phyloP scores from a whole-genome alignment of 495 filamentous ascomycete genomes.

The Penicillium lividum region DNA sequence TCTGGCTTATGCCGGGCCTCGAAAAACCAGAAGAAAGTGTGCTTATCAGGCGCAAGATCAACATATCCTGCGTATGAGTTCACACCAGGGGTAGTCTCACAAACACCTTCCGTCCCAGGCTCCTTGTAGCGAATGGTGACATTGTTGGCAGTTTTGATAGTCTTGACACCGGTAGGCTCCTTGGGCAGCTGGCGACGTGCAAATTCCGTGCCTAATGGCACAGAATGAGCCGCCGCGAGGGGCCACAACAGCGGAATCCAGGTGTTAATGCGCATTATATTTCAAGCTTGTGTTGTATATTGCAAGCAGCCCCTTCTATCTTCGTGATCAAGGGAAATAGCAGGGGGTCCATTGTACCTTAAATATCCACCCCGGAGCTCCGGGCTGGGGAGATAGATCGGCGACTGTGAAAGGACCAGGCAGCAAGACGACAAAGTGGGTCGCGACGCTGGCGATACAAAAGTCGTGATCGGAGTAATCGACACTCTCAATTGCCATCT shows the following conservation, averaged over 20 bases:
- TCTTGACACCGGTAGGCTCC: conserved; percentile 55
- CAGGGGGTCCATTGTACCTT: not conserved
- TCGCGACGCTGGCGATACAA: not conserved
- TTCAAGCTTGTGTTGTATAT: not conserved
- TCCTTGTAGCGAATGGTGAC: conserved; percentile 48
- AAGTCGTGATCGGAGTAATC: not conserved
- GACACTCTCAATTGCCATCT: conserved; percentile 7
- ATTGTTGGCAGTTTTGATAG: conserved; percentile 59
- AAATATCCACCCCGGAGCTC: not conserved
- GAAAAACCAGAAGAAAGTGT: conserved; percentile 53
- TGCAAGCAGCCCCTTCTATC: not conserved
- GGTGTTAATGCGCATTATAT: conserved; percentile 30
- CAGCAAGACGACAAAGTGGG: not conserved
- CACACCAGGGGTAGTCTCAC: conserved; percentile 54
- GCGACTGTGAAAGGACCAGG: not conserved
- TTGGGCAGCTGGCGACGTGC: conserved; percentile 44
- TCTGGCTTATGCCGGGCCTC: conserved; percentile 45
- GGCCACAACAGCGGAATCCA: conserved; percentile 28
- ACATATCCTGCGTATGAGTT: conserved; percentile 46
- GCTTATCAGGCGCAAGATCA: conserved; percentile 39
- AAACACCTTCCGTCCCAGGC: conserved; percentile 47
- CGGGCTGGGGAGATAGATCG: not conserved
- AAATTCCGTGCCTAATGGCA: conserved; percentile 20
- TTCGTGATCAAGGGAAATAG: not conserved
- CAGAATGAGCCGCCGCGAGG: conserved; percentile 26